A percentile compares a stretch with the other conserved stretches of the same genome.
phyloP scores from a whole-genome alignment of 495 filamentous ascomycete species.

The Annulohypoxylon stygium region DNA sequence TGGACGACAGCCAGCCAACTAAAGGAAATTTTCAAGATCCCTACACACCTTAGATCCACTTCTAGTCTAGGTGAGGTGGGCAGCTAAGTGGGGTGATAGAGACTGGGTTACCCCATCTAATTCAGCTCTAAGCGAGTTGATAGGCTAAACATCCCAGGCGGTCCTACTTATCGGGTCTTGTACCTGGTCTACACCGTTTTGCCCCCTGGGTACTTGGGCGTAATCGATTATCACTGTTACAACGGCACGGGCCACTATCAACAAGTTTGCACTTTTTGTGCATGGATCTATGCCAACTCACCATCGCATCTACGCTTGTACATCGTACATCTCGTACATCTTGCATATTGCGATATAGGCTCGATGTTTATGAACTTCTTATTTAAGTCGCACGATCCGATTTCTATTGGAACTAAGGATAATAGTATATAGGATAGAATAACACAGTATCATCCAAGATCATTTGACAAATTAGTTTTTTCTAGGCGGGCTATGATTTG shows the following conservation, averaged over 20 bases:
- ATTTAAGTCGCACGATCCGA: slow-evolving; percentile 29
- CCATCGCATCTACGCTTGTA: slow-evolving; percentile 33
- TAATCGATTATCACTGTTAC: slow-evolving; percentile 44
- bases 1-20: slow-evolving; percentile 36
- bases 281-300: slow-evolving; percentile 44
- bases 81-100: slow-evolving; percentile 13
- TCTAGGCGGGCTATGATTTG: slow-evolving; percentile 20
- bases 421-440: slow-evolving; percentile 4
- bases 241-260: slow-evolving; percentile 38
- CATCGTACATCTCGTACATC: slow-evolving; percentile 38
- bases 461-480: slow-evolving; percentile 9
- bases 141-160: slow-evolving; percentile 26
- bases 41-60: slow-evolving; percentile 14
- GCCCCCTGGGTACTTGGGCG: slow-evolving; percentile 27
- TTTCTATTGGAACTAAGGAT: slow-evolving; percentile 24
- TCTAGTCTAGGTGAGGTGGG: slow-evolving; percentile 23
- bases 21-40: slow-evolving; percentile 6
- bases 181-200: slow-evolving; percentile 4
- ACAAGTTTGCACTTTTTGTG: slow-evolving; percentile 25
- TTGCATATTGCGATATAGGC: slow-evolving; percentile 41
- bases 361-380: slow-evolving; percentile 9
- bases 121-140: slow-evolving; percentile 1
- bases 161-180: slow-evolving; percentile 28
- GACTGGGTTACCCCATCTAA: background rate
- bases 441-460: slow-evolving; percentile 11